phyloP scores from a whole-genome alignment of 306 rosid genomes.

The Macrotyloma uniflorum region DNA sequence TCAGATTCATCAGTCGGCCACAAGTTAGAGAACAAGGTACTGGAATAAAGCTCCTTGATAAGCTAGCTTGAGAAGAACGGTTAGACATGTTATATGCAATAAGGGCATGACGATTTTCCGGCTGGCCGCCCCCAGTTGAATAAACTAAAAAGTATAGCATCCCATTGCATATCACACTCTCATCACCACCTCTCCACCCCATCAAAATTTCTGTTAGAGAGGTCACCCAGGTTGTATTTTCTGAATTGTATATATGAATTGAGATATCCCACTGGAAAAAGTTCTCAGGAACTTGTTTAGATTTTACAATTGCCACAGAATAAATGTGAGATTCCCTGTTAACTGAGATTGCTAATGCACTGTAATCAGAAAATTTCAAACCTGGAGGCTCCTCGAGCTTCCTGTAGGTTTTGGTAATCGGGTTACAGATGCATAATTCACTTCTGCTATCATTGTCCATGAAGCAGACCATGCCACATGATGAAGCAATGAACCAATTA shows the following conservation, averaged over 20 bases:
- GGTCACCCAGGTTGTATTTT: slow-evolving; percentile 57
- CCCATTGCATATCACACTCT: slow-evolving; percentile 83
- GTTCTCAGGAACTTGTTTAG: slow-evolving; percentile 75
- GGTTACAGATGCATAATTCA: slow-evolving; percentile 77
- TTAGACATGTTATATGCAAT: slow-evolving; percentile 59
- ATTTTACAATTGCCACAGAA: slow-evolving; percentile 66
- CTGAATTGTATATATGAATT: slow-evolving; percentile 65
- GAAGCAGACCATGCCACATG: slow-evolving; percentile 81
- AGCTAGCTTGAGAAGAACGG: slow-evolving; percentile 50
- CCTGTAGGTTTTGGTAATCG: slow-evolving; percentile 54
- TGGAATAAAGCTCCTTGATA: slow-evolving; percentile 57
- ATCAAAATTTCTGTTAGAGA: slow-evolving; percentile 63
- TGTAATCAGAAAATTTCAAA: slow-evolving; percentile 68
- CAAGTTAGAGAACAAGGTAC: slow-evolving; percentile 87
- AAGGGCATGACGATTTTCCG: slow-evolving; percentile 70
- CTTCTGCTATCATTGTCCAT: slow-evolving; percentile 75
- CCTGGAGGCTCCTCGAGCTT: slow-evolving; percentile 73
- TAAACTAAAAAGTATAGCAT: slow-evolving; percentile 79
- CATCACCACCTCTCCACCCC: slow-evolving; percentile 95
- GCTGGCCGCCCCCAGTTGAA: slow-evolving; percentile 62
- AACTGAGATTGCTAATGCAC: slow-evolving; percentile 76
- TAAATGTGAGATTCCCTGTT: slow-evolving; percentile 62
- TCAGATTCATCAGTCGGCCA: slow-evolving; percentile 87
- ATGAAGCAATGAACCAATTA: slow-evolving; percentile 66
- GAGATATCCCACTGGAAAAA: slow-evolving; percentile 81